A percentile compares a stretch with the other conserved stretches of the same genome.
phyloP scores from a whole-genome alignment of 2,329 filamentous ascomycete genomes.

The Cryphonectria nitschkei region DNA sequence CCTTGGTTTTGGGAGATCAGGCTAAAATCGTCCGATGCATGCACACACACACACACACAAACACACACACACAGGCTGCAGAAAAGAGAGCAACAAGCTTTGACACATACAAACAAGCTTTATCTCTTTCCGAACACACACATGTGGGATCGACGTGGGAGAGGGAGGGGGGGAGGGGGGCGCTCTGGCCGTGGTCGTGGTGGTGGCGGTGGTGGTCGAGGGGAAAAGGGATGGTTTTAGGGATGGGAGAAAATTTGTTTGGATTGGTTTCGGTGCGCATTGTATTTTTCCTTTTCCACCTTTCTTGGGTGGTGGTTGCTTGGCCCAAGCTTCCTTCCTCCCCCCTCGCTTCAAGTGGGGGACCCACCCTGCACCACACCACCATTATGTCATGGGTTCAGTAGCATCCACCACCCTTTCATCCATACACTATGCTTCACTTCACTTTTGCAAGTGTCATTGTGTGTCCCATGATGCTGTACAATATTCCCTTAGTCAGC shows the following conservation, averaged over 20 bases:
- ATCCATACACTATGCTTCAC: too few species aligned
- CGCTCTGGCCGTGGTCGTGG: background rate
- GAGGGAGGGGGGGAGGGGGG: too few species aligned
- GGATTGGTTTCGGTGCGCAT: background rate
- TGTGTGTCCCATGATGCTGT: too few species aligned
- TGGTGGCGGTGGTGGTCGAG: background rate
- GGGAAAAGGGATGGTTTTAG: background rate
- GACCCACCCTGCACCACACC: background rate
- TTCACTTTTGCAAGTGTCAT: background rate
- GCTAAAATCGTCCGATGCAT: background rate
- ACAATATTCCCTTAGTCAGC: background rate
- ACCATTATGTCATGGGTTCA: background rate
- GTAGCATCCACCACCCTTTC: background rate
- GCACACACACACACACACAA: background rate
- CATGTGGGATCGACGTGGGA: background rate
- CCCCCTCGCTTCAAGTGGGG: background rate
- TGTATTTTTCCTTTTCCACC: background rate
- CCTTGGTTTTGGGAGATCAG: background rate
- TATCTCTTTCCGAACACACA: too few species aligned
- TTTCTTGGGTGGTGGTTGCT: background rate
- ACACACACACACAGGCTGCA: background rate
- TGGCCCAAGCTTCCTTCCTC: conserved; percentile 8
- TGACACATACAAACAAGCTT: background rate
- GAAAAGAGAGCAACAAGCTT: background rate
- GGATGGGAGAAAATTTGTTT: background rate